phyloP scores from a whole-genome alignment of 345 rosid genomes.

The Rhizophora mangle region DNA sequence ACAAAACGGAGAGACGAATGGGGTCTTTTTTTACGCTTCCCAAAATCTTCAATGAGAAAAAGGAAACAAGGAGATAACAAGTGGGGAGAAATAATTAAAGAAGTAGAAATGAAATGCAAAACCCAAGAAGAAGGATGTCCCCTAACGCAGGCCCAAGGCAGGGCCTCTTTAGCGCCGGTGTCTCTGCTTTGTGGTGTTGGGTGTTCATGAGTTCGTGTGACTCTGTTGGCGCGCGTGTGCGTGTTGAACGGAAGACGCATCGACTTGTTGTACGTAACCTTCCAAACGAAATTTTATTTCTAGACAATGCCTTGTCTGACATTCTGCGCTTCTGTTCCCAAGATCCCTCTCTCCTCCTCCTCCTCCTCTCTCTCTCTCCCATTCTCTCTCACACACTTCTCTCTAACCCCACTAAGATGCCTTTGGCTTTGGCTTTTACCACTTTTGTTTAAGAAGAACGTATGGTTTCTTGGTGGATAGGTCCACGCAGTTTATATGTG shows the following conservation, averaged over 20 bases:
- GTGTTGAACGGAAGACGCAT: background rate
- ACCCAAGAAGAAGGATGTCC: slow-evolving; percentile 54
- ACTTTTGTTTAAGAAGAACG: slow-evolving; percentile 3
- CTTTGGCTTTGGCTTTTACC: slow-evolving; percentile 10
- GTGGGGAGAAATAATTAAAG: background rate
- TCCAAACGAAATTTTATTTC: slow-evolving; percentile 22
- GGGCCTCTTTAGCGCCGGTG: slow-evolving; percentile 62
- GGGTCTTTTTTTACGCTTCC: slow-evolving; percentile 42
- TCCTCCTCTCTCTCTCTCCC: background rate
- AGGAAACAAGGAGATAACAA: background rate
- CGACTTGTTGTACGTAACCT: slow-evolving; percentile 13
- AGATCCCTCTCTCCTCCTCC: slow-evolving; percentile 16
- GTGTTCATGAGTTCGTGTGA: background rate
- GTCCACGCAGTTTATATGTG: background rate
- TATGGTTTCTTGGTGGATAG: slow-evolving; percentile 2
- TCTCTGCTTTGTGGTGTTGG: slow-evolving; percentile 44
- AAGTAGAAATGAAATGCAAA: slow-evolving; percentile 19
- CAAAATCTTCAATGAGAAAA: slow-evolving; percentile 28
- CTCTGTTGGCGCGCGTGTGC: background rate
- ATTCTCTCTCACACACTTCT: background rate
- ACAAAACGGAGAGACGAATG: slow-evolving; percentile 12
- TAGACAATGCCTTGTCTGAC: slow-evolving; percentile 50
- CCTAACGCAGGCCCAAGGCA: slow-evolving; percentile 49
- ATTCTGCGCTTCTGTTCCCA: slow-evolving; percentile 54
- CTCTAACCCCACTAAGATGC: no score